A percentile compares a stretch with the other conserved stretches of the same genome.
phyloP scores from a whole-genome alignment of 2,329 filamentous ascomycete species.

The Emmonsia crescens region DNA sequence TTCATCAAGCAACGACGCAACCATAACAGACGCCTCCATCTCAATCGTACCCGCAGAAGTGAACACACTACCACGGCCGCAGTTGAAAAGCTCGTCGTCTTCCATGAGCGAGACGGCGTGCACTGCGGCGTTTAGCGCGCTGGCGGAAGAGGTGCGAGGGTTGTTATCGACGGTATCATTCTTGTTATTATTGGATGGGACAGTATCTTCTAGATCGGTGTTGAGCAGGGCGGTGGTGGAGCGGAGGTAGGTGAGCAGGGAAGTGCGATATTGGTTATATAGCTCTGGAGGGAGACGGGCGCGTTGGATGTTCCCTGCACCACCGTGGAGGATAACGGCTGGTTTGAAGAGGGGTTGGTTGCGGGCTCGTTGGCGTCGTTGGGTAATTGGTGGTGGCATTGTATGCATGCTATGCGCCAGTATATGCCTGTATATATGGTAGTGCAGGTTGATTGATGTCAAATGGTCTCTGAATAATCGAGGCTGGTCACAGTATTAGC shows the following conservation, averaged over 20 bases:
- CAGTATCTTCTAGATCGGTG: slow-evolving; percentile 6
- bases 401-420: not conserved
- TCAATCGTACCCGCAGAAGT: slow-evolving; percentile 73
- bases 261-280: slow-evolving; percentile 48
- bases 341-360: slow-evolving; percentile 33
- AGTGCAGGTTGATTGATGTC: not conserved
- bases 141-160: slow-evolving; percentile 18
- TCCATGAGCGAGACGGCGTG: slow-evolving; percentile 68
- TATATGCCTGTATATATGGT: not conserved
- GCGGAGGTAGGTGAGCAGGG: slow-evolving; percentile 52
- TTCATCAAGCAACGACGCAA: slow-evolving; percentile 39
- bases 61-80: slow-evolving; percentile 74
- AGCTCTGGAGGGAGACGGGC: slow-evolving; percentile 47
- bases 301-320: slow-evolving; percentile 58
- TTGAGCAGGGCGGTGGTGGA: slow-evolving; percentile 33
- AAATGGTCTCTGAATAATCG: not conserved
- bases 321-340: slow-evolving; percentile 60
- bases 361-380: not conserved
- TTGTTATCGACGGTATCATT: not conserved
- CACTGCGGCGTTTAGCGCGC: slow-evolving; percentile 62
- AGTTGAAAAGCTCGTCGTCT: slow-evolving; percentile 73
- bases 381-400: slow-evolving; percentile 1
- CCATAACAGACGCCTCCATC: slow-evolving; percentile 80
- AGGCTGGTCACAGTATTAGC: not conserved
- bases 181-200: not conserved